Base-by-base conservation (phyloP, 257 asterid species). In the Solanum lignicaule region DNA sequence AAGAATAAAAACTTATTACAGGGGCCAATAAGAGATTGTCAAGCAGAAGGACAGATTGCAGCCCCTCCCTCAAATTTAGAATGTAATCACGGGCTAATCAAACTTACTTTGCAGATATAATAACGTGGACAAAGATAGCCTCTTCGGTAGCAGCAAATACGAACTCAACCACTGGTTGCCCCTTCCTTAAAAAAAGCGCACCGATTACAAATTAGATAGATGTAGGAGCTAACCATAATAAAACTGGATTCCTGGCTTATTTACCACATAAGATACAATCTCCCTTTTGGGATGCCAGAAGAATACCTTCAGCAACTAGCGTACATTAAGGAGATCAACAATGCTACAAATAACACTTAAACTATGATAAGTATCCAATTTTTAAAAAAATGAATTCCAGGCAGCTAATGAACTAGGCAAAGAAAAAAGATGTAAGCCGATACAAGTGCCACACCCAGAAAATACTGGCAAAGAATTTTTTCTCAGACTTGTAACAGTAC, bases 81-180 rank as follows among this genome's bases (percentile, higher is more conserved):
- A 86, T 84, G 87, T 38, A 83, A 74, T 33, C 73, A 55, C 87
- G 60, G 52, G 84, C 60, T 33, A 83, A 81, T 58, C 87, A 72
- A 81, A 91, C 97, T 83, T 88, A 96, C 99, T 94, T 97, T 36
- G 98, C 95, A 93, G 98, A 95, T 90, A 97, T 91, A 83, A 95
- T 92, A 87, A 94, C 99, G 87, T 97, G 99, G 88, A 94, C 99
- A 73, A 95, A 97, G 88, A 97, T 93, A 81, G 99, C 93, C 90
- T 97, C 99, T 90, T 97, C 99, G 1, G 99, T 93, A 58, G 98
- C 98, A 66, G 97, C 93, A 94, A 97, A 97, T 89, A 97, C 90
- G 91, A 96, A 96, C 92, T 97, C 99, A 46, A 93, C 92, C 92
- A 97, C 98, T 86, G 98, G 99, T 88, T 97, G 98, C 68, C 98